Percentiles rank a stretch among this genome's conserved stretches.
Conservation (phyloP, 306 rosid genomes). For the Fagus crenata region DNA sequence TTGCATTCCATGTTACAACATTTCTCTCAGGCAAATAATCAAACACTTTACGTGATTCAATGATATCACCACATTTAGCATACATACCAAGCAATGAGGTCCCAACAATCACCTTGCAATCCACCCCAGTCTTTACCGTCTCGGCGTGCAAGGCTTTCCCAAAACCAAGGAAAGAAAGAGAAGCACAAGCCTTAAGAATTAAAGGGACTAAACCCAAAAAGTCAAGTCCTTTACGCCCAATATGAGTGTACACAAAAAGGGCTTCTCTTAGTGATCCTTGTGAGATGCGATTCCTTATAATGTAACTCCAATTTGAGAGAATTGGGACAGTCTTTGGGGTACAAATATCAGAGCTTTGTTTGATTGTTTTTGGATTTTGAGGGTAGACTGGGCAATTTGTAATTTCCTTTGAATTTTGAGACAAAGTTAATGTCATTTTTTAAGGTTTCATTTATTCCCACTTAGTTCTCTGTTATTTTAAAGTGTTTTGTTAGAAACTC, state of each 20-base stretch:
- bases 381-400: not conserved
- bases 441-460: not conserved
- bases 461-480: not conserved
- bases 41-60: constrained; percentile 47
- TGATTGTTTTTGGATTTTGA: constrained; percentile 14
- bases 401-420: not conserved
- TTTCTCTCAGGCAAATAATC: constrained; percentile 55
- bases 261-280: constrained; percentile 39
- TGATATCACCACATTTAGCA: constrained; percentile 42
- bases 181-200: constrained; percentile 64
- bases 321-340: constrained; percentile 3
- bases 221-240: constrained; percentile 37
- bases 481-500: not conserved
- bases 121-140: constrained; percentile 48
- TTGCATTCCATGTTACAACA: constrained; percentile 64
- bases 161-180: constrained; percentile 29
- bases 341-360: constrained; percentile 12
- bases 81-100: constrained; percentile 50
- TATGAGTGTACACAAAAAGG: constrained; percentile 39
- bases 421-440: not conserved
- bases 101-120: constrained; percentile 46
- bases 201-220: constrained; percentile 39
- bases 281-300: constrained; percentile 31
- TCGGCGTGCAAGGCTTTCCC: constrained; percentile 57
- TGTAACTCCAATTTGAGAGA: constrained; percentile 21